Evolutionary conservation across 2,329 filamentous ascomycete species (phyloP).

Genomic region (Periconia sp.): DNA sequence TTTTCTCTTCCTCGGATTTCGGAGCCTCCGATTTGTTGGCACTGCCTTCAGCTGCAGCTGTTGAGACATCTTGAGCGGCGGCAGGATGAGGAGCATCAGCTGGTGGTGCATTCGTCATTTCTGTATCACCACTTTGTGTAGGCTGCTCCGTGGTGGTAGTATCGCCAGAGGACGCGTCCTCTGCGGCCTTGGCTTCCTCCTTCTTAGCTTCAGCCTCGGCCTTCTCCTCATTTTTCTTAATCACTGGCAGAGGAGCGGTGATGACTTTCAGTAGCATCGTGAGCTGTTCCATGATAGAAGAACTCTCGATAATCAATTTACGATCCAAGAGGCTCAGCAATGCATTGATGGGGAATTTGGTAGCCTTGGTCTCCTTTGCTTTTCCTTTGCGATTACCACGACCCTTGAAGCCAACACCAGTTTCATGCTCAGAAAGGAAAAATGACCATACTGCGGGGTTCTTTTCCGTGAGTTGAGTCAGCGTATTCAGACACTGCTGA

Average conservation of each 20-base stretch:
- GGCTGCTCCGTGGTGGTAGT: constrained; percentile 15
- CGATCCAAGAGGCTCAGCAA: constrained; percentile 85
- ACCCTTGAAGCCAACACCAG: constrained; percentile 73
- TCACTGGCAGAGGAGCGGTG: constrained; percentile 81
- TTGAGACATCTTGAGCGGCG: not conserved
- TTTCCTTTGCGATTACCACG: constrained; percentile 82
- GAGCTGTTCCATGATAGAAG: constrained; percentile 92
- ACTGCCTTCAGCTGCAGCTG: constrained; percentile 17
- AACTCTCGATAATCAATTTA: constrained; percentile 95
- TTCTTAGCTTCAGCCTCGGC: constrained; percentile 51
- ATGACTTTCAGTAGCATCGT: constrained; percentile 85
- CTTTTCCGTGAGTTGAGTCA: constrained; percentile 80
- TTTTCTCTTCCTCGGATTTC: constrained; percentile 56
- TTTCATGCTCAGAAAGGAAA: constrained; percentile 93
- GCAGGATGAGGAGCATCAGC: constrained; percentile 38
- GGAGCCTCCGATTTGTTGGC: constrained; percentile 39
- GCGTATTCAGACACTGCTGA: constrained; percentile 86
- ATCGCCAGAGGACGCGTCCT: constrained; percentile 24
- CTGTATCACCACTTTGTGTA: constrained; percentile 17
- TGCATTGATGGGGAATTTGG: constrained; percentile 90
- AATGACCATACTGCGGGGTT: constrained; percentile 87
- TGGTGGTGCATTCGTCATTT: constrained; percentile 35
- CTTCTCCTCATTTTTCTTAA: constrained; percentile 73
- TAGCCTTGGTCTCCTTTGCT: constrained; percentile 77
- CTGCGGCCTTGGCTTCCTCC: constrained; percentile 21